Base-by-base conservation (phyloP, 768 basidiomycete species). In the Neoboletus brunneissimus region DNA sequence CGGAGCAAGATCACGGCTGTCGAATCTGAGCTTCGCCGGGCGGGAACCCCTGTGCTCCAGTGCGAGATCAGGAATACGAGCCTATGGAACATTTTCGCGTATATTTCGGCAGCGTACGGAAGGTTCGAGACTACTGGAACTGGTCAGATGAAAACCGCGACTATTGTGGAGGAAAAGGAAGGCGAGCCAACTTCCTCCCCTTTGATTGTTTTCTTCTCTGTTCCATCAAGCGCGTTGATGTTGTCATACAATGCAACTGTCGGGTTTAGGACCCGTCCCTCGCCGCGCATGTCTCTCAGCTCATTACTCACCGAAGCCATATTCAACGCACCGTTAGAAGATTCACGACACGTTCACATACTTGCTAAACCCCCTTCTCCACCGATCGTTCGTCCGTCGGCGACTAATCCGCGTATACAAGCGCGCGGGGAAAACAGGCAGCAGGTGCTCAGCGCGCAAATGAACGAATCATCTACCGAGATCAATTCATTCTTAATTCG, bases 121-220 rank as follows among this genome's bases (percentile, higher is more conserved):
- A 66, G 15, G 25, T 46, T 70, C 13, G 42, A 60, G 18, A 48
- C 46, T 4, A 58, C 48, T 4, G 70, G 62, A 31, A 55, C 34
- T 2, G 64, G 62, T 3, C 53, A 64, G 23, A 46, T 12, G 46
- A 70, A 61, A 48, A 57, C 40, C 4, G 70, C 55, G 27, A 52
- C 41, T 7, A 62, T 72, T 11, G 45, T 51, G 22, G 59, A 64
- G 29, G 72, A 60, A 10, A 41, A 48, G 45, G 51, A 53, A 58
- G 53, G 64, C 38, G 53, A 67, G 51, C 37, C 55, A 22, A 46
- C 54, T 13, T 34, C 65, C 3, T 61, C 64, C 2, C 54, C 68
- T 15, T 41, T 70, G 40, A 49, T 72, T 5, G 54, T 70, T n/a
- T 70, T 54, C 45, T 70, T 72, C 34, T 46, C 62, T 20, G 32